Evolutionary conservation across 495 filamentous ascomycete genomes (phyloP).

Genomic region (Talaromyces trachyspermus): DNA sequence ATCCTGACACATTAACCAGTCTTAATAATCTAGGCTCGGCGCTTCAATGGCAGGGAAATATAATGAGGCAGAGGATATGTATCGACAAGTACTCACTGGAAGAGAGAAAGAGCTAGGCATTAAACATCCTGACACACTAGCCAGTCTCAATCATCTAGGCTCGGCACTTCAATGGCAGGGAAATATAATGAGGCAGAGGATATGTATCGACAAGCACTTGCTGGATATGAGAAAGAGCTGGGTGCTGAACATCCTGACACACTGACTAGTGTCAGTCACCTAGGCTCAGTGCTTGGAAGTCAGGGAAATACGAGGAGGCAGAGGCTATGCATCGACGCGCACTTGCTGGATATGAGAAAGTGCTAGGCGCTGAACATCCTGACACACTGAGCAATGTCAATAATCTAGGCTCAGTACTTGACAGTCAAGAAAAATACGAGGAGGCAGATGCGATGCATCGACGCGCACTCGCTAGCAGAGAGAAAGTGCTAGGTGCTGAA

Average conservation of each 20-base stretch:
- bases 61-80: conserved; percentile 27
- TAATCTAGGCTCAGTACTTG: no score
- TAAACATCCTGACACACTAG: conserved; percentile 34
- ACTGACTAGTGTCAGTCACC: conserved; percentile 13
- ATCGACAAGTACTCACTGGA: conserved; percentile 14
- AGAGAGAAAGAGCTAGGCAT: conserved; percentile 21
- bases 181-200: no score
- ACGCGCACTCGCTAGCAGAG: conserved; percentile 14
- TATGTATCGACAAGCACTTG: conserved; percentile 12
- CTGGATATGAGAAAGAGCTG: conserved; percentile 15
- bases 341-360: conserved; percentile 15
- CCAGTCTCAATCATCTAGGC: no score
- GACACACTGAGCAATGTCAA: conserved; percentile 33
- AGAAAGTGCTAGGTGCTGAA: conserved; percentile 18
- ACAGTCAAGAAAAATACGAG: no score
- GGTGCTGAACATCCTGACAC: conserved; percentile 21
- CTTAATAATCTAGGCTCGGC: conserved; percentile 15
- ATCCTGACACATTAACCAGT: conserved; percentile 17
- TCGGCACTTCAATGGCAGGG: no score
- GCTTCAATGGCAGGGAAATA: conserved; percentile 18
- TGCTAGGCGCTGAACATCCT: conserved; percentile 30
- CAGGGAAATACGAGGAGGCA: conserved; percentile 28
- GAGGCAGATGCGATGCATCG: conserved; percentile 14
- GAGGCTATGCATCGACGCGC: no score
- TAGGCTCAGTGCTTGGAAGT: conserved; percentile 10